Percentiles rank a stretch among this genome's conserved stretches.
phyloP scores from a whole-genome alignment of 202 grass and related monocot genomes.

The Saccharum hybrid region DNA sequence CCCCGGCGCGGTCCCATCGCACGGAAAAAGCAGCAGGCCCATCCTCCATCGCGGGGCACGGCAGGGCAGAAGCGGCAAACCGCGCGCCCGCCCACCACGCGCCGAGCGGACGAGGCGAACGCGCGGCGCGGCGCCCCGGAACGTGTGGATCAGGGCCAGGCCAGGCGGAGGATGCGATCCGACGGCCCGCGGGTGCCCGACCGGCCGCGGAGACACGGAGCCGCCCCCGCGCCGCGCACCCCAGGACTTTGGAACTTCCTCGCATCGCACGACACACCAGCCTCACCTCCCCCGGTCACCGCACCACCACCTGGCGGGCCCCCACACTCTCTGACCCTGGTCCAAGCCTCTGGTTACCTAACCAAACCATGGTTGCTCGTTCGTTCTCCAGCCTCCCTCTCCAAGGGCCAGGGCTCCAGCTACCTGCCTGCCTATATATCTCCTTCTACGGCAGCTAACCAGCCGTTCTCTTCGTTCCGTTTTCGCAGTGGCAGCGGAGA shows the following conservation, averaged over 20 bases:
- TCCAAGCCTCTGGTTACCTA: neutral
- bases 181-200: conserved; percentile 39
- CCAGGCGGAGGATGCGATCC: neutral
- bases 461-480: conserved; percentile 1
- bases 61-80: conserved; percentile 8
- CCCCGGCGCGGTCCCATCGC: no score
- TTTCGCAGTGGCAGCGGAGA: neutral
- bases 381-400: no score
- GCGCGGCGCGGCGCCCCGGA: neutral
- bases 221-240: conserved; percentile 50
- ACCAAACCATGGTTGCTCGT: conserved; percentile 32
- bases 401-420: no score
- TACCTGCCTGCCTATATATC: conserved; percentile 32
- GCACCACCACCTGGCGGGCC: conserved; percentile 7
- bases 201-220: conserved; percentile 80
- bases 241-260: conserved; percentile 58
- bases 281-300: conserved; percentile 26
- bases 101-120: conserved; percentile 31
- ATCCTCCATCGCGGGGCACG: neutral
- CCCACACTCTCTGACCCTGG: neutral
- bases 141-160: no score
- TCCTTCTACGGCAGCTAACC: conserved; percentile 3
- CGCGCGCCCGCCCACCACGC: neutral
- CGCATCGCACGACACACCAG: neutral
- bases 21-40: neutral